Base-by-base conservation (phyloP, 306 rosid genomes). In the Cyamopsis tetragonoloba region DNA sequence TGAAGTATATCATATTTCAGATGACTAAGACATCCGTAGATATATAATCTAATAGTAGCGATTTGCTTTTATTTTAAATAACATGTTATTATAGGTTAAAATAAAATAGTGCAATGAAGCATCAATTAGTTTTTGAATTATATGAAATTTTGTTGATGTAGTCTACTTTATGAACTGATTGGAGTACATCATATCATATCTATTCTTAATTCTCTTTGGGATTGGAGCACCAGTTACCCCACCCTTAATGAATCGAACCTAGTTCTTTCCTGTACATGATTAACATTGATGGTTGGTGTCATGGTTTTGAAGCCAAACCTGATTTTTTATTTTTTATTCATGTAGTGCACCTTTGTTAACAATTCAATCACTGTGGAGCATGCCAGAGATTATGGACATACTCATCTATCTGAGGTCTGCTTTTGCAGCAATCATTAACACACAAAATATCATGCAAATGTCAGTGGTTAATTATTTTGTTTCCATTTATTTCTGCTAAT, bases 371-470 rank as follows among this genome's bases (percentile, higher is more conserved):
- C 77, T 10, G 96, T 93, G 76, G 91, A 80, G 79, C 95, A 85
- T 74, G 97, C 98, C 39, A 86, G 80, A 77, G 97, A 86, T 11
- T 89, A 88, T 13, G 97, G 98, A 51, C 98, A 89, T 73, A 84
- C 84, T 67, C 98, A 92, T 80, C 78, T 93, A 3, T 81, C 76
- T 31, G 98, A 93, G 96, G 98, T 89, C 68, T 22, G 66, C 54
- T 60, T 26, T 65, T 66, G 30, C 77, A 57, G 12, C 67, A 38
- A 44, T 39, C 15, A 38, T 30, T 37, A 22, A n/a, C 14, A 13
- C 24, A 18, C 11, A n/a, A 39, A 64, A 7, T 31, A 61, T 57
- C 49, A 31, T 48, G 14, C 31, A 57, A 57, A 54, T 28, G 5
- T 12, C 13, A 60, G 15, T 70, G 54, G 42, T 38, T 55, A 31